phyloP scores from a whole-genome alignment of 305 asterid genomes.

The Fraxinus xanthoxyloides region DNA sequence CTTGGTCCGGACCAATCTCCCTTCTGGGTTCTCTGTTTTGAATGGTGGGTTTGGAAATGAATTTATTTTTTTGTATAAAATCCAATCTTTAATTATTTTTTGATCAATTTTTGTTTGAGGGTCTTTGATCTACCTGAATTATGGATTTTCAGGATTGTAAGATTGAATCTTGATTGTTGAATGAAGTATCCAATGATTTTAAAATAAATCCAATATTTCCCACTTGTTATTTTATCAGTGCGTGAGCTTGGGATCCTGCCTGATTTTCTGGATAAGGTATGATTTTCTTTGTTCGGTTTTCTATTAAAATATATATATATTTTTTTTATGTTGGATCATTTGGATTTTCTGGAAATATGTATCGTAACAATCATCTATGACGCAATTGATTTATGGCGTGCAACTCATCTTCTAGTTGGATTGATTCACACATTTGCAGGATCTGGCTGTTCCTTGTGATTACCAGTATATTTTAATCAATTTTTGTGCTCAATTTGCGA shows the following conservation, averaged over 20 bases:
- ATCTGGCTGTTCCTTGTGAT: slow-evolving; percentile 18
- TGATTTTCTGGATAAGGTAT: slow-evolving; percentile 51
- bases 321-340: slow-evolving; percentile 12
- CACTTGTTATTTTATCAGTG: slow-evolving; percentile 33
- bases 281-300: slow-evolving; percentile 21
- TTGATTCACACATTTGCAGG: slow-evolving; percentile 22
- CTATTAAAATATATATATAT: slow-evolving; percentile 37
- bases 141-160: slow-evolving; percentile 34
- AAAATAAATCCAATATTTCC: slow-evolving; percentile 39
- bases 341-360: background rate
- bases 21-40: slow-evolving; percentile 42
- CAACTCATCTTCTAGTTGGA: slow-evolving; percentile 5
- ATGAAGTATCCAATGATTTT: slow-evolving; percentile 48
- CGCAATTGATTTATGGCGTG: background rate
- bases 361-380: slow-evolving; percentile 6
- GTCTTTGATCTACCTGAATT: slow-evolving; percentile 43
- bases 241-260: slow-evolving; percentile 37
- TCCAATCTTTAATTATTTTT: background rate
- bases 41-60: slow-evolving; percentile 34
- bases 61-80: slow-evolving; percentile 13
- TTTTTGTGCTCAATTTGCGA: slow-evolving; percentile 8
- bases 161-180: slow-evolving; percentile 42
- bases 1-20: slow-evolving; percentile 38
- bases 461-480: slow-evolving; percentile 1
- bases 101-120: slow-evolving; percentile 9